A percentile compares a stretch with the other conserved stretches of the same genome.
phyloP scores from a whole-genome alignment of 306 rosid species.

The Psophocarpus tetragonolobus region DNA sequence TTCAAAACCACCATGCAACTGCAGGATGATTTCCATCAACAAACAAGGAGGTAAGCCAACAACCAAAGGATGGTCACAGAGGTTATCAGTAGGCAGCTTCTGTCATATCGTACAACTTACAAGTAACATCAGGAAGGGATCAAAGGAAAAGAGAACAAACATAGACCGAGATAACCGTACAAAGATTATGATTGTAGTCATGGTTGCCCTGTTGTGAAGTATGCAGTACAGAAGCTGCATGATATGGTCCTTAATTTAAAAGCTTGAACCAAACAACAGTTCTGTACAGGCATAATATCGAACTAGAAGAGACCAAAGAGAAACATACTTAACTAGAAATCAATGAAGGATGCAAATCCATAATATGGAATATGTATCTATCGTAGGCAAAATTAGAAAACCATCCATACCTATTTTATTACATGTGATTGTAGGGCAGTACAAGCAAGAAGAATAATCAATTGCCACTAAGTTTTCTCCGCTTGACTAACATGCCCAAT shows the following conservation, averaged over 20 bases:
- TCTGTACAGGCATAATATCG: conserved; percentile 16
- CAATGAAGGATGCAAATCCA: not conserved
- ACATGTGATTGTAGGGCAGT: conserved; percentile 47
- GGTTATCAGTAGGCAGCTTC: not conserved
- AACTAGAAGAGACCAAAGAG: conserved; percentile 24
- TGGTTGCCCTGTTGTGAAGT: not conserved
- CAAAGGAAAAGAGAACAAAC: not conserved
- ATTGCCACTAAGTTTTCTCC: conserved; percentile 64
- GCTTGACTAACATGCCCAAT: conserved; percentile 77
- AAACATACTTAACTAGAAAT: not conserved
- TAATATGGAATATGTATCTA: conserved; percentile 32
- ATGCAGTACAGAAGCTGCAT: not conserved
- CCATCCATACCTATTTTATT: conserved; percentile 52
- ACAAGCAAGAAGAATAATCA: conserved; percentile 43
- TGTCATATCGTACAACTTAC: not conserved
- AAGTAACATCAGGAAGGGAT: not conserved
- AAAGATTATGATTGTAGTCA: not conserved
- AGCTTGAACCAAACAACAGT: conserved; percentile 6
- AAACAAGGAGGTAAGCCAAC: not conserved
- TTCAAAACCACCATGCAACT: conserved; percentile 11
- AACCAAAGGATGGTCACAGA: not conserved
- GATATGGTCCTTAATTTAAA: conserved; percentile 1
- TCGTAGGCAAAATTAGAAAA: conserved; percentile 30
- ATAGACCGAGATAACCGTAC: not conserved
- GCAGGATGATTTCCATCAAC: conserved; percentile 3